Conservation (phyloP, 139 green algal species). For the Mychonastes homosphaera region DNA sequence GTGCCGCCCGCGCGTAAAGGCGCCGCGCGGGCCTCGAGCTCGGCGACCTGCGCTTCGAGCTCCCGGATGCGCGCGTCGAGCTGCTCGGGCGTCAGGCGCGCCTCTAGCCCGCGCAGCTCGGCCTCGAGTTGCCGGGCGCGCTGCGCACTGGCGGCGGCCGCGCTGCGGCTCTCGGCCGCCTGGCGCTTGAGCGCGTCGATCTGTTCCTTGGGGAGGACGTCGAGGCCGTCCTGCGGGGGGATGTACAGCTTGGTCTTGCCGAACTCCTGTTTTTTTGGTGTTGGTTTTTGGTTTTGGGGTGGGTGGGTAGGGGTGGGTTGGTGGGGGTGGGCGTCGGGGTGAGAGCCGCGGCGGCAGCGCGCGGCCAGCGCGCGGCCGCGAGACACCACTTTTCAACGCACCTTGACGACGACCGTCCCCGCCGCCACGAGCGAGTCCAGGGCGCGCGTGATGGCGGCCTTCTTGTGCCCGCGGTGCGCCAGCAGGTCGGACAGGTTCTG, state of each 20-base stretch:
- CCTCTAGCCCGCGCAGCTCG: not conserved
- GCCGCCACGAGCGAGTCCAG: conserved; percentile 37
- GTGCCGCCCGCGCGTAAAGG: too few relatives aligned
- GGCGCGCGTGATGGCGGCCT: conserved; percentile 48
- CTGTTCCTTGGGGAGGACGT: conserved; percentile 40
- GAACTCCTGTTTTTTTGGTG: conserved; percentile 57
- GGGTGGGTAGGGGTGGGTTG: not conserved
- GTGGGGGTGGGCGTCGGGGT: not conserved
- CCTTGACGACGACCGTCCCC: conserved; percentile 50
- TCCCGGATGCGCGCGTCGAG: not conserved
- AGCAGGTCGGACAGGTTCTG: conserved; percentile 31
- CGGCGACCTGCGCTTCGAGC: not conserved
- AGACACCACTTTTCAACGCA: conserved; percentile 1
- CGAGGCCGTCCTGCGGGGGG: conserved; percentile 38
- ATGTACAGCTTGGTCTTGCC: conserved; percentile 74
- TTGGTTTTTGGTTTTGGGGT: not conserved
- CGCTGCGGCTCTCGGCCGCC: too few relatives aligned
- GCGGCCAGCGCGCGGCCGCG: not conserved
- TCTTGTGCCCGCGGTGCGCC: conserved; percentile 58
- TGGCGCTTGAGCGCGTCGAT: too few relatives aligned
- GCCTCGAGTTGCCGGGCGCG: not conserved
- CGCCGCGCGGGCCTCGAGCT: conserved; percentile 2
- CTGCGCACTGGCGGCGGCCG: not conserved
- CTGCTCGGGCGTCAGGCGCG: not conserved
- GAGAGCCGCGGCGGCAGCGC: not conserved